Conservation (phyloP, 768 basidiomycete species). For the Suillus tomentosus region DNA sequence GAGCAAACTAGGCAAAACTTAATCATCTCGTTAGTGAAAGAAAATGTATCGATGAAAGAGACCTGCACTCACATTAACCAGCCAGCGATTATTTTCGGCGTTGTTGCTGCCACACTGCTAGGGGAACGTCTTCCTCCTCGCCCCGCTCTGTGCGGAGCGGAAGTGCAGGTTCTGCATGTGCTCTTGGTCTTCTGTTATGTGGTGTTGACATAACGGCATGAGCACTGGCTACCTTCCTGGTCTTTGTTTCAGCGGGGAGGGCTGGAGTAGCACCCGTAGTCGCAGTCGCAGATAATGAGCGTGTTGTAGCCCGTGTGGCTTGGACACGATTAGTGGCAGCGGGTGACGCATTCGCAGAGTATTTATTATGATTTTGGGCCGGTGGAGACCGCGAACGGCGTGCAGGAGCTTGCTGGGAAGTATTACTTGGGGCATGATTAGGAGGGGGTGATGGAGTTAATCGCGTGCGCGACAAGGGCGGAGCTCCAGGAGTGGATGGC, state of each 20-base stretch:
- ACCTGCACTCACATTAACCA: conserved; percentile 1
- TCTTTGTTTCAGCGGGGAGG: conserved; percentile 47
- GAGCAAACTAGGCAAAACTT: not conserved
- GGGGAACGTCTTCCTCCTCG: conserved; percentile 80
- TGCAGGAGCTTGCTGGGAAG: conserved; percentile 29
- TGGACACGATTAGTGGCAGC: conserved; percentile 26
- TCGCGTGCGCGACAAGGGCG: conserved; percentile 24
- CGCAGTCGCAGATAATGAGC: conserved; percentile 63
- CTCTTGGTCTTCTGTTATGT: conserved; percentile 42
- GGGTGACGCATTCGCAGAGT: conserved; percentile 28
- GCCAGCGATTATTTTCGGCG: conserved; percentile 37
- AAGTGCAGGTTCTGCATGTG: conserved; percentile 38
- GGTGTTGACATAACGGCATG: conserved; percentile 49
- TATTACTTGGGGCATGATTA: conserved; percentile 25
- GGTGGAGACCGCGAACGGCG: conserved; percentile 61
- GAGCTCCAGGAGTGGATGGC: conserved; percentile 27
- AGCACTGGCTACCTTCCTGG: conserved; percentile 68
- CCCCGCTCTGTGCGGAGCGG: conserved; percentile 32
- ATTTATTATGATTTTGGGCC: conserved; percentile 38
- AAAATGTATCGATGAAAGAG: not conserved
- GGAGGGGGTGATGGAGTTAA: conserved; percentile 40
- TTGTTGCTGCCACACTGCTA: conserved; percentile 80
- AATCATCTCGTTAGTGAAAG: not conserved
- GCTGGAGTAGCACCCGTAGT: conserved; percentile 47
- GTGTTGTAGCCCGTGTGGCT: conserved; percentile 48